phyloP scores from a whole-genome alignment of 1,284 basidiomycete genomes.

The Malassezia sympodialis region DNA sequence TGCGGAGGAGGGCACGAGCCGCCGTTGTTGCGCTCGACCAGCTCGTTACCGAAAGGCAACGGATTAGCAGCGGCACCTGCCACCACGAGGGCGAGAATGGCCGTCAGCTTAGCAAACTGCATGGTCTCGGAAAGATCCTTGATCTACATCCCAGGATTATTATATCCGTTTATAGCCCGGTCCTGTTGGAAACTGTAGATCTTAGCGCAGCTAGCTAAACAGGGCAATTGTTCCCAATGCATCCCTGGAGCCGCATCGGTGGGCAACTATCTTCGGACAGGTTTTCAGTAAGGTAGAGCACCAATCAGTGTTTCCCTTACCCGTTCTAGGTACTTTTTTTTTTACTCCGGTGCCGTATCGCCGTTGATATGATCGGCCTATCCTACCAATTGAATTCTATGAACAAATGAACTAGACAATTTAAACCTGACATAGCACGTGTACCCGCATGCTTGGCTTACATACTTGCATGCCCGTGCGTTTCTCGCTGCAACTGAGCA shows the following conservation, averaged over 20 bases:
- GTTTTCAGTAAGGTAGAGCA: neutral
- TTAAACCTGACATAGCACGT: neutral
- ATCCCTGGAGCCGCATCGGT: neutral
- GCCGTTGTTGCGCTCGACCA: neutral
- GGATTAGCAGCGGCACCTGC: neutral
- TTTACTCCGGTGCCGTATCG: too few relatives aligned
- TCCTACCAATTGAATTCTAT: neutral
- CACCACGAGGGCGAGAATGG: neutral
- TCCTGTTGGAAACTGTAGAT: neutral
- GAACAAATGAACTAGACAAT: neutral
- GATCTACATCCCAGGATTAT: neutral
- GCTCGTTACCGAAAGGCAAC: neutral
- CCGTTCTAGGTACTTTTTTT: neutral
- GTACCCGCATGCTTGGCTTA: neutral
- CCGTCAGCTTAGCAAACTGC: neutral
- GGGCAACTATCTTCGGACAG: neutral
- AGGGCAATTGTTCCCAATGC: neutral
- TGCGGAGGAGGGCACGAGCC: neutral
- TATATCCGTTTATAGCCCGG: neutral
- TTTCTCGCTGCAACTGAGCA: neutral
- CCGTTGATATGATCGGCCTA: too few relatives aligned
- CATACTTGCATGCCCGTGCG: neutral
- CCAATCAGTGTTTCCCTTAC: neutral
- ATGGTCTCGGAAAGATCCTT: neutral
- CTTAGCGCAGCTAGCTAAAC: neutral